phyloP scores from a whole-genome alignment of 164 flowering plant genomes.

The Liquidambar formosana region DNA sequence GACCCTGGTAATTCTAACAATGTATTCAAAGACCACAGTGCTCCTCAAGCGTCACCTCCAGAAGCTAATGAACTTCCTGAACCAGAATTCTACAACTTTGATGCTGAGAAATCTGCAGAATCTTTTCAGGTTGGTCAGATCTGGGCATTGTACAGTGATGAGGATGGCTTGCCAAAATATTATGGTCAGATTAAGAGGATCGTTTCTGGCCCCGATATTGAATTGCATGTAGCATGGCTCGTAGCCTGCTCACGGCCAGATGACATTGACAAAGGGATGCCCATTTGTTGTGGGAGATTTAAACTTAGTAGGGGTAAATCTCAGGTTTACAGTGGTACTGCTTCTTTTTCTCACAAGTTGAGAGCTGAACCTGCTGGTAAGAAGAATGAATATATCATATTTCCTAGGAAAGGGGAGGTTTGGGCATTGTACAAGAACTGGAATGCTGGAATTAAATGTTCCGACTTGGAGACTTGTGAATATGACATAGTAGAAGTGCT shows the following conservation, averaged over 20 bases:
- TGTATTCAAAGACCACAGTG: background rate
- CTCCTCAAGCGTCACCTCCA: slow-evolving; percentile 7
- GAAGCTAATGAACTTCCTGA: slow-evolving; percentile 36
- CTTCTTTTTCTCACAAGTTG: slow-evolving; percentile 51
- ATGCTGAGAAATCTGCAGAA: slow-evolving; percentile 31
- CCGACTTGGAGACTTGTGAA: slow-evolving; percentile 39
- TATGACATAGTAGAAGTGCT: slow-evolving; percentile 50
- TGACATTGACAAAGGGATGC: slow-evolving; percentile 36
- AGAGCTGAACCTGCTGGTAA: slow-evolving; percentile 19
- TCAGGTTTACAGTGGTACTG: slow-evolving; percentile 4
- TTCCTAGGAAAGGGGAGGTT: slow-evolving; percentile 60
- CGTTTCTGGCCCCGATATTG: slow-evolving; percentile 23
- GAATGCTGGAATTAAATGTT: slow-evolving; percentile 25
- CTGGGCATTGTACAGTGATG: slow-evolving; percentile 72
- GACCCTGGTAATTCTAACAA: background rate
- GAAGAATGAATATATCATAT: slow-evolving; percentile 34
- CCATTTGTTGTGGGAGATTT: slow-evolving; percentile 58
- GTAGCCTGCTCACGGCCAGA: slow-evolving; percentile 17
- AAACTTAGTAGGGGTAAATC: slow-evolving; percentile 4
- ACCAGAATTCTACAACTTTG: slow-evolving; percentile 55
- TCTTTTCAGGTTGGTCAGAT: slow-evolving; percentile 55
- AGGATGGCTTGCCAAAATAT: slow-evolving; percentile 62
- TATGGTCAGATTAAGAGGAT: slow-evolving; percentile 48
- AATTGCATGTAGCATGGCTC: slow-evolving; percentile 46
- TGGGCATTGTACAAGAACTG: slow-evolving; percentile 72